phyloP scores from a whole-genome alignment of 352 stramenopile species.

The Blastocystis sp. region DNA sequence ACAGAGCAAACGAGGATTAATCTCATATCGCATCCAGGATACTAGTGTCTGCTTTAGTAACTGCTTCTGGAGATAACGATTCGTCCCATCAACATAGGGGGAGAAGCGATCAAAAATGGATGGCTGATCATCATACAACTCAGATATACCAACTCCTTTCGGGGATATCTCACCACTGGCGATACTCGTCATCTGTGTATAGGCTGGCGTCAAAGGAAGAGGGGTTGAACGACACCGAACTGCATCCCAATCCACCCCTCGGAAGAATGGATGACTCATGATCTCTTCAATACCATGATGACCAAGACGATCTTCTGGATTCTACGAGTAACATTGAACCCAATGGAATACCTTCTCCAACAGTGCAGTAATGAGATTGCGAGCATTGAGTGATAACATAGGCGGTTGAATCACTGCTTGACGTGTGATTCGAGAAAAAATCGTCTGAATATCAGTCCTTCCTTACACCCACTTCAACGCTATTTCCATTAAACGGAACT shows the following conservation, averaged over 20 bases:
- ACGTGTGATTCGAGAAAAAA: conserved; percentile 79
- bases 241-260: conserved; percentile 71
- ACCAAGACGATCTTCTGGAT: conserved; percentile 73
- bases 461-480: conserved; percentile 66
- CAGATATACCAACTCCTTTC: no score
- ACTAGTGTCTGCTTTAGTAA: not conserved
- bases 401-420: conserved; percentile 72
- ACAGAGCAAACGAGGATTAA: not conserved
- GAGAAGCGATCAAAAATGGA: conserved; percentile 39
- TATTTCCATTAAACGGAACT: conserved; percentile 52
- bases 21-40: conserved; percentile 15
- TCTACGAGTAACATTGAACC: conserved; percentile 65
- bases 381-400: conserved; percentile 73
- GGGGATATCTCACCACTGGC: not conserved
- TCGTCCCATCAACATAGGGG: conserved; percentile 34
- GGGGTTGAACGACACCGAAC: not conserved
- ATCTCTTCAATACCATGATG: conserved; percentile 74
- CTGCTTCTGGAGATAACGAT: conserved; percentile 36
- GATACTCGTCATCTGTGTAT: not conserved
- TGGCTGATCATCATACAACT: no score
- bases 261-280: conserved; percentile 78
- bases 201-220: conserved; percentile 21
- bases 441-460: conserved; percentile 73
- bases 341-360: conserved; percentile 64
- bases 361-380: conserved; percentile 72